phyloP scores from a whole-genome alignment of 352 stramenopile genomes.

The Plasmopara viticola region DNA sequence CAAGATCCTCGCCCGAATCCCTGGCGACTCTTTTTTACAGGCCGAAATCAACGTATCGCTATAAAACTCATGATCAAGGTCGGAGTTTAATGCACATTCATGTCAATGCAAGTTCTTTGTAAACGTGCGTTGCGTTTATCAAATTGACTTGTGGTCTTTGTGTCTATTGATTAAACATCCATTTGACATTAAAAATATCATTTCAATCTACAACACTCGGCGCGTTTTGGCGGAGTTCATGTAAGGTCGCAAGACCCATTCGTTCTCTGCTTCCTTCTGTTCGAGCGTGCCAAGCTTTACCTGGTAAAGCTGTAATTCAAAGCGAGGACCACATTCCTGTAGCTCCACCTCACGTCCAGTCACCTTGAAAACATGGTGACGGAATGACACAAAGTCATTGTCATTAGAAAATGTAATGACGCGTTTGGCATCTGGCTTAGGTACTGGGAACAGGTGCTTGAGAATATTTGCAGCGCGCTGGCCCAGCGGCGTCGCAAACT shows the following conservation, averaged over 20 bases:
- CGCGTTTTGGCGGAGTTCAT: conserved; percentile 99
- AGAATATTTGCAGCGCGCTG: conserved; percentile 96
- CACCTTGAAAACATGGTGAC: conserved; percentile 98
- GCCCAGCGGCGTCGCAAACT: conserved; percentile 94
- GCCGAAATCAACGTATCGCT: conserved; percentile 85
- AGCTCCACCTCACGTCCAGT: conserved; percentile 89
- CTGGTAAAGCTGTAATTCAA: conserved; percentile 99
- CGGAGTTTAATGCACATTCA: neutral
- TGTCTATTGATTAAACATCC: conserved; percentile 13
- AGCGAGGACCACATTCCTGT: conserved; percentile 94
- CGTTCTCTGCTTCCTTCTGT: conserved; percentile 98
- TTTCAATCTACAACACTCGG: conserved; percentile 65
- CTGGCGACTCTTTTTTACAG: conserved; percentile 84
- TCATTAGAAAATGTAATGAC: conserved; percentile 98
- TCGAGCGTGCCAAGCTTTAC: conserved; percentile 97
- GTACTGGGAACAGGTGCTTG: conserved; percentile 98
- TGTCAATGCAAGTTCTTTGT: too few species aligned
- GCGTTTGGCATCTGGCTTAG: conserved; percentile 93
- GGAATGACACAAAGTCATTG: conserved; percentile 98
- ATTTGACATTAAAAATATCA: conserved; percentile 1
- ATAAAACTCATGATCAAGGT: conserved; percentile 17
- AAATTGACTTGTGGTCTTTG: neutral
- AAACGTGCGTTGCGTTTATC: too few species aligned
- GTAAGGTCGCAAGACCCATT: conserved; percentile 99
- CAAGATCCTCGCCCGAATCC: conserved; percentile 81